Conservation (phyloP, 2,329 filamentous ascomycete genomes). For the Daldinia sp. region DNA sequence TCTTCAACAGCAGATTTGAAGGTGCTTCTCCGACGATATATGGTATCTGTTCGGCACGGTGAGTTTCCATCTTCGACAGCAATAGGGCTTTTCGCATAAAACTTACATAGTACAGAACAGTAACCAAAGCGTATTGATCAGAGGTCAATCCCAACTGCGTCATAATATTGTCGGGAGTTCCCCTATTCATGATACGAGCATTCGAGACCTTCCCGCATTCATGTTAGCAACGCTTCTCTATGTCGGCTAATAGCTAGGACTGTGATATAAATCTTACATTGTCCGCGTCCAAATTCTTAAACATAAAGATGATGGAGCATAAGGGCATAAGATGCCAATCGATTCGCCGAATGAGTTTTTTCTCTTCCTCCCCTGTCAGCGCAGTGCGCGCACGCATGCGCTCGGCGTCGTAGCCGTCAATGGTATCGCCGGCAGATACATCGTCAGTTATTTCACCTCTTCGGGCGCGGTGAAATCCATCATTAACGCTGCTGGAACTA, state of each 20-base stretch:
- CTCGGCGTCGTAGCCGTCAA: slow-evolving; percentile 51
- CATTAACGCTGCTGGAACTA: slow-evolving; percentile 38
- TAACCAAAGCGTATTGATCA: slow-evolving; percentile 57
- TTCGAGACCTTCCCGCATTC: slow-evolving; percentile 52
- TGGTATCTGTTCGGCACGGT: slow-evolving; percentile 48
- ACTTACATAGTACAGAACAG: slow-evolving; percentile 56
- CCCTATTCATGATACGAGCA: slow-evolving; percentile 59
- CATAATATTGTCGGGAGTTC: slow-evolving; percentile 57
- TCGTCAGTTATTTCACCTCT: slow-evolving; percentile 44
- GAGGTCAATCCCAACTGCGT: slow-evolving; percentile 56
- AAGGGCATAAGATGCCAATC: slow-evolving; percentile 59
- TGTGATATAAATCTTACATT: slow-evolving; percentile 48
- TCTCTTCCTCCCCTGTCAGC: slow-evolving; percentile 58
- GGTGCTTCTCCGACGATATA: slow-evolving; percentile 57
- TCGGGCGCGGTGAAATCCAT: slow-evolving; percentile 42
- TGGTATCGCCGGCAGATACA: slow-evolving; percentile 28
- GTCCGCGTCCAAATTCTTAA: slow-evolving; percentile 56
- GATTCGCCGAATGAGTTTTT: slow-evolving; percentile 57
- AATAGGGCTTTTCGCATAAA: not conserved
- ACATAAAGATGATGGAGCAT: slow-evolving; percentile 56
- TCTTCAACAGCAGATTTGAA: slow-evolving; percentile 57
- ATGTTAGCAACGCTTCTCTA: not conserved
- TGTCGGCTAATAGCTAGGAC: not conserved
- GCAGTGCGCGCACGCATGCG: slow-evolving; percentile 47
- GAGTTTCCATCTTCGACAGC: slow-evolving; percentile 11